Evolutionary conservation across 1,284 basidiomycete species (phyloP), one percentile per base, ranked within the genome.

Genomic region (Malassezia pachydermatis): DNA sequence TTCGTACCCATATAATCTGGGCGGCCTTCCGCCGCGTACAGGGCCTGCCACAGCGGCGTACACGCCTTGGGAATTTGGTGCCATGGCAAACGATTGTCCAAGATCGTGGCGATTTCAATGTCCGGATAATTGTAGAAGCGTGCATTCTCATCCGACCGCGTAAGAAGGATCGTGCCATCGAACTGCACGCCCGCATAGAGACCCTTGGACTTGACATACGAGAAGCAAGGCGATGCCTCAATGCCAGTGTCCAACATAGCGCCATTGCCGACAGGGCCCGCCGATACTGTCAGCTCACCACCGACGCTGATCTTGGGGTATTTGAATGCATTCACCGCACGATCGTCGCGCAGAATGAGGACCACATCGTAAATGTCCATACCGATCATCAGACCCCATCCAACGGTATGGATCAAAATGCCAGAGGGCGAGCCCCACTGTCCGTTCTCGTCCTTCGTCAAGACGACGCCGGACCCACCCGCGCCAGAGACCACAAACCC

Each of bases 281-380:
- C 60, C 3, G 62, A 48, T 11, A 69, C 56, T 2, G 49, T 52
- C 1, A 72, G 51, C 46, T 72, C 70, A 5, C 55, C 67, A 3
- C 71, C 73, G 1, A 74, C 50, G 32, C 62, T 62, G 43, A 72
- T 29, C 48, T 66, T 70, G 29, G 63, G 63, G 32, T 50, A 44
- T 36, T 58, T 60, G 54, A 70, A 68, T 0, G 59, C 63, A 16
- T 68, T 53, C 9, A 70, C 55, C 0, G 72, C 65, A 27, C 59
- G 49, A 32, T 65, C 56, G 27, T 53, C 68, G 3, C 72, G 61
- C 5, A 74, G 58, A 1, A 74, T 58, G 2, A 74, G 59, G 1
- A 73, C 70, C 10, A 72, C 70, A 35, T 74, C 73, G 53, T 74
- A 74, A 20, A 73, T 61, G 36, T 74, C 72, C 11, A 67, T 58